These are phyloP conservation scores for Tilletiopsis washingtonensis DNA, from an alignment of 1,284 basidiomycete genomes.

Conservation along the genomic window DNA sequence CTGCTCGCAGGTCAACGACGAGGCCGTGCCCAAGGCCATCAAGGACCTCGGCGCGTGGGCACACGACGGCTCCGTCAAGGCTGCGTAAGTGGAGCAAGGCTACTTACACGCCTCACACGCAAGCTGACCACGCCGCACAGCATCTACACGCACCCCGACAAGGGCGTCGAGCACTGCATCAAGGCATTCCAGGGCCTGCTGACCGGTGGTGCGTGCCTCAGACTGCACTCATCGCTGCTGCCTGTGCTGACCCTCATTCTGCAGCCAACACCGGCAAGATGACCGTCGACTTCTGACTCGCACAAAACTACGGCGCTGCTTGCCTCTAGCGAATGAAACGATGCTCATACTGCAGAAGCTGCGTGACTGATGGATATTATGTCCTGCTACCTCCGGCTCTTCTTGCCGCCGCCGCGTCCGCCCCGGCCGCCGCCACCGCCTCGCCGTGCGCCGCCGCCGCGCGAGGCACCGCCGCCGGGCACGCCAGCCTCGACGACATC, in stretches of 20 bases:
- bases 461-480: conserved; percentile 7
- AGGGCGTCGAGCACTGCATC: conserved; percentile 5
- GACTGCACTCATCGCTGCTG: too few relatives aligned
- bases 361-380: too few relatives aligned
- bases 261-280: conserved; percentile 9
- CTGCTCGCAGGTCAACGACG: background rate
- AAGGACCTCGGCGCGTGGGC: background rate
- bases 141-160: conserved; percentile 3
- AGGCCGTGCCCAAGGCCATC: background rate
- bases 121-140: background rate
- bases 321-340: too few relatives aligned
- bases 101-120: background rate
- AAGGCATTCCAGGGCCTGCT: conserved; percentile 5
- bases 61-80: conserved; percentile 1
- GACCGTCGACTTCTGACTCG: too few relatives aligned
- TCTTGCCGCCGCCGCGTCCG: background rate
- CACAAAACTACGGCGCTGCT: too few relatives aligned
- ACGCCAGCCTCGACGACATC: conserved; percentile 18
- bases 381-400: too few relatives aligned
- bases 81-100: background rate
- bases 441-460: conserved; percentile 3
- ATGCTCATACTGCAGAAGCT: too few relatives aligned
- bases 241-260: too few relatives aligned
- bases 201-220: too few relatives aligned
- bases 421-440: background rate